Conservation (phyloP, 768 basidiomycete genomes). For the Ramaria sp. region DNA sequence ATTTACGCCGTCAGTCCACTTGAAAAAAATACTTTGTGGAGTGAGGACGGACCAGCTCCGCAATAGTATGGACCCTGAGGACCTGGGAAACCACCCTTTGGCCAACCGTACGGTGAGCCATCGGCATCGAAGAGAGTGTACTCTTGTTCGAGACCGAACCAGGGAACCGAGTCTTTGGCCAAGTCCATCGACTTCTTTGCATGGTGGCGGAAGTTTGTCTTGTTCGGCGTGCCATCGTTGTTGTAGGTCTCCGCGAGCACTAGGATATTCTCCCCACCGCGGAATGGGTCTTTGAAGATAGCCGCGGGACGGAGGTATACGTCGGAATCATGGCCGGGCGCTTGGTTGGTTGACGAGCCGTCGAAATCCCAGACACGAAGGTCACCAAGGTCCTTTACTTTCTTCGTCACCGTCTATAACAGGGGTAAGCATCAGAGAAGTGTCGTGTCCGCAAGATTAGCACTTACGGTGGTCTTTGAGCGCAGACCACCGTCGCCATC, state of each 20-base stretch:
- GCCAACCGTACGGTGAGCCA: slow-evolving; percentile 89
- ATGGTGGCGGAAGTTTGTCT: slow-evolving; percentile 90
- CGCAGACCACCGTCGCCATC: slow-evolving; percentile 92
- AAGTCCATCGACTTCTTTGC: slow-evolving; percentile 94
- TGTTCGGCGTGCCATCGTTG: slow-evolving; percentile 97
- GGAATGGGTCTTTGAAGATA: slow-evolving; percentile 99
- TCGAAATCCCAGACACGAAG: slow-evolving; percentile 99
- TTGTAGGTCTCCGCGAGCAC: slow-evolving; percentile 97
- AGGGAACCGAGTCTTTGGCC: slow-evolving; percentile 69
- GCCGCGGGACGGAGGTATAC: slow-evolving; percentile 95
- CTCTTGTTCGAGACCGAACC: slow-evolving; percentile 99
- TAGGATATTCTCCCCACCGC: slow-evolving; percentile 94
- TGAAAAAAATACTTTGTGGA: not conserved
- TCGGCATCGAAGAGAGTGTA: slow-evolving; percentile 96
- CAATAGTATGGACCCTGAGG: slow-evolving; percentile 99
- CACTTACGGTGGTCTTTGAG: slow-evolving; percentile 85
- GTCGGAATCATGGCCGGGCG: slow-evolving; percentile 91
- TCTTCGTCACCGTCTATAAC: slow-evolving; percentile 71
- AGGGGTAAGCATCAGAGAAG: not conserved
- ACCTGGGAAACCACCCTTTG: slow-evolving; percentile 98
- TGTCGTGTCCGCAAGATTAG: not conserved
- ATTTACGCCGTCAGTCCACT: not conserved
- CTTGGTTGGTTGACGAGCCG: slow-evolving; percentile 95
- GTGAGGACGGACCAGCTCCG: slow-evolving; percentile 69
- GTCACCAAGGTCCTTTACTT: slow-evolving; percentile 78